Base-by-base conservation (phyloP, 495 filamentous ascomycete genomes). In the Penicillium desertorum region DNA sequence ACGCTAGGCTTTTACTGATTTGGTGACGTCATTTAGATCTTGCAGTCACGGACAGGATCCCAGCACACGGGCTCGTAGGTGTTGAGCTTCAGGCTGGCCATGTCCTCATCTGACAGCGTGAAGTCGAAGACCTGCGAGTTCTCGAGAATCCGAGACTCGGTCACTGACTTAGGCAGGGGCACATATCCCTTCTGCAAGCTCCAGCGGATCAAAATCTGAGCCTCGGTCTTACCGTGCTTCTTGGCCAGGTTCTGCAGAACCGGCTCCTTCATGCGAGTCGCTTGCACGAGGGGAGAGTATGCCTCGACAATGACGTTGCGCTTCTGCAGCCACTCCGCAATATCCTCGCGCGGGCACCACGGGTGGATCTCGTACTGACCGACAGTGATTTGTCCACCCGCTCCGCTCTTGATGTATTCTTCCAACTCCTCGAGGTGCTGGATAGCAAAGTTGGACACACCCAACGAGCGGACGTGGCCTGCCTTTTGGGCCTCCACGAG, bases 361-460 rank as follows among this genome's bases (percentile, higher is more conserved):
- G 92, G 92, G 66, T 98, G 93, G 17, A 97, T 75, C 73, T 97
- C 92, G 65, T 90, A 89, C 70, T 96, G 92, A 11, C 89, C 90
- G 8, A 96, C 89, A 49, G 83, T 86, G 63, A 97, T 79, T 20
- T 90, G 74, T 3, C 89, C 90, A 11, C 88, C 90, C 51, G 80
- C 84, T 8, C 87, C 88, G 60, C 81, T 79, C 67, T 86, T 78
- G 61, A 92, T 92, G 68, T 90, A 87, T 59, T 68, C 75, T 64
- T 95, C 88, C 45, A 97, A 70, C 58, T 83, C 82, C 17, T 84
- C 72, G 4, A 85, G 73, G 61, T 85, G 82, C 49, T 76, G 72
- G 23, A 85, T 71, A 11, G 73, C 76, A 57, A 79, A 85, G 64
- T 85, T 85, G 12, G 76, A 81, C 20, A 85, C 82, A 29, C 82